Percentiles rank a stretch among this genome's conserved stretches.
These are phyloP conservation scores for Aspergillus coremiiformis DNA, from an alignment of 495 filamentous ascomycete genomes.

Conservation along the genomic window DNA sequence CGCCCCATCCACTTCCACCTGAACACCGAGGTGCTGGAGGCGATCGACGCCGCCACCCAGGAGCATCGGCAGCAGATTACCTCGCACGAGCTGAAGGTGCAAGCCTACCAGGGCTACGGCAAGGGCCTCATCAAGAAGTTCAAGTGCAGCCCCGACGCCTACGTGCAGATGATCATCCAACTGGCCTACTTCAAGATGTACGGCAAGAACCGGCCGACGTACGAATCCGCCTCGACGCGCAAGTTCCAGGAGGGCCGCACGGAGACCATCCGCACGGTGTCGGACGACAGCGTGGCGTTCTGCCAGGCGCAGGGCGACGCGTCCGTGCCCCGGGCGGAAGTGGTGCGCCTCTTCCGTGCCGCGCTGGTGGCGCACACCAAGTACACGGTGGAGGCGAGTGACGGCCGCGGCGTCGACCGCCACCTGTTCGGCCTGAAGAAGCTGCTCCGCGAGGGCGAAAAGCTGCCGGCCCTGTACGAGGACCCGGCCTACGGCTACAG, in stretches of 20 bases:
- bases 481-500: conserved; percentile 85
- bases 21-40: conserved; percentile 58
- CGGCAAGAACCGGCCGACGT: conserved; percentile 94
- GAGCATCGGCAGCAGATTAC: conserved; percentile 76
- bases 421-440: conserved; percentile 98
- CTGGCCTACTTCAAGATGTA: conserved; percentile 99
- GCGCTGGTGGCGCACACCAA: conserved; percentile 76
- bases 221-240: conserved; percentile 91
- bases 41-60: conserved; percentile 66
- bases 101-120: conserved; percentile 94
- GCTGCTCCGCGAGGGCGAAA: conserved; percentile 71
- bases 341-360: conserved; percentile 67
- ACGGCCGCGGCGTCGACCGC: conserved; percentile 90
- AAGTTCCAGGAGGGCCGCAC: conserved; percentile 95
- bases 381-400: conserved; percentile 82
- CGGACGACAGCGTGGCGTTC: conserved; percentile 86
- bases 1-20: conserved; percentile 67
- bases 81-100: conserved; percentile 84
- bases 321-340: conserved; percentile 50
- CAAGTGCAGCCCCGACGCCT: conserved; percentile 96
- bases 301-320: conserved; percentile 77
- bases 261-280: conserved; percentile 89
- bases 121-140: conserved; percentile 99
- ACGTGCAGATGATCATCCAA: conserved; percentile 98
- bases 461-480: conserved; percentile 71